Percentiles rank a stretch among this genome's conserved stretches.
Conservation (phyloP, 2,329 filamentous ascomycete genomes). For the Colletotrichum lini region DNA sequence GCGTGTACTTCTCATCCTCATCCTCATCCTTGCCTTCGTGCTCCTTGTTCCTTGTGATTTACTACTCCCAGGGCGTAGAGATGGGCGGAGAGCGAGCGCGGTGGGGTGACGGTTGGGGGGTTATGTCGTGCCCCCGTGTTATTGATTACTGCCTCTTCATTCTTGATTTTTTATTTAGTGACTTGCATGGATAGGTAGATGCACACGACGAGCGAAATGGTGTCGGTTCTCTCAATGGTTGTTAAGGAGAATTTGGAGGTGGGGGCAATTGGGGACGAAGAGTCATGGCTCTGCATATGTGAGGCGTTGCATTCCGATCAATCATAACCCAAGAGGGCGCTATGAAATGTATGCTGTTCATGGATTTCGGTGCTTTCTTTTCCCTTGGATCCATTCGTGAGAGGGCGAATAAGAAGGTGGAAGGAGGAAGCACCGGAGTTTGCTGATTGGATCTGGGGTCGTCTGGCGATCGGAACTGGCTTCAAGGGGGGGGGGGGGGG, state of each 20-base stretch:
- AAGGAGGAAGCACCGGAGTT: not conserved
- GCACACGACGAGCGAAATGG: no score
- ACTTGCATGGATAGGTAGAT: not conserved
- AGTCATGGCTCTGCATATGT: conserved; percentile 5
- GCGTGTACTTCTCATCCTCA: conserved; percentile 3
- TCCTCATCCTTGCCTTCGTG: not conserved
- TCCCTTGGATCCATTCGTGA: not conserved
- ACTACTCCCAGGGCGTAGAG: not conserved
- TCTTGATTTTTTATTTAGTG: no score
- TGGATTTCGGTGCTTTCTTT: not conserved
- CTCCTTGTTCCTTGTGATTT: not conserved
- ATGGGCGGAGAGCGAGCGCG: not conserved
- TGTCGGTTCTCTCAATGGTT: no score
- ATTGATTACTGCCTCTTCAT: not conserved
- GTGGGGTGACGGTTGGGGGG: not conserved
- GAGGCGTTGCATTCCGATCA: not conserved
- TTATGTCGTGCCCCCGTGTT: not conserved
- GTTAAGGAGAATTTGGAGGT: no score
- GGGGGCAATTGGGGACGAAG: not conserved
- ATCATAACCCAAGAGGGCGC: no score
- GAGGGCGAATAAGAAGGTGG: not conserved
- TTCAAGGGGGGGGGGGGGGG: not conserved
- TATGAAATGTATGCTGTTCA: not conserved
- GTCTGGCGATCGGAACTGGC: not conserved
- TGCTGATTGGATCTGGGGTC: not conserved